Evolutionary conservation across 1,284 basidiomycete genomes (phyloP).

Genomic region (Limonomyces culmigenus): DNA sequence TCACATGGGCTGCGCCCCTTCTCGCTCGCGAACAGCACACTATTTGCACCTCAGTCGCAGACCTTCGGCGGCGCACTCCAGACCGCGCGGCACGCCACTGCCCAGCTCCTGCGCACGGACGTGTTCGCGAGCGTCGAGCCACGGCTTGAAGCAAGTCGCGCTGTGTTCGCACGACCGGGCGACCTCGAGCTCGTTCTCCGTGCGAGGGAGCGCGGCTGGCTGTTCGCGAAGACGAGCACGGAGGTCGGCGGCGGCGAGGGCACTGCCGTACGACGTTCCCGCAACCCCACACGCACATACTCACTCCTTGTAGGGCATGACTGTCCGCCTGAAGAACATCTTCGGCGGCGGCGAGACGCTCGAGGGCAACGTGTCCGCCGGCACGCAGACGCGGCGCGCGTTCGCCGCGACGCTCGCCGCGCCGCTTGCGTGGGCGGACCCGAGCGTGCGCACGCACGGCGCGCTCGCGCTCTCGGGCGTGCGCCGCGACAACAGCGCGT

Average conservation of each 20-base stretch:
- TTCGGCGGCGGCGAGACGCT: slow-evolving; percentile 88
- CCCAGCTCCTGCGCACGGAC: slow-evolving; percentile 51
- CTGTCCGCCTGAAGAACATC: slow-evolving; percentile 70
- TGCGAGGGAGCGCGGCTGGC: slow-evolving; percentile 62
- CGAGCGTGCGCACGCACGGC: slow-evolving; percentile 38
- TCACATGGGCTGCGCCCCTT: too few species aligned
- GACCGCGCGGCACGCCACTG: slow-evolving; percentile 48
- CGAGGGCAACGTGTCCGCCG: slow-evolving; percentile 71
- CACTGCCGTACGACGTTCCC: slow-evolving; percentile 48
- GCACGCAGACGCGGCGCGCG: slow-evolving; percentile 77
- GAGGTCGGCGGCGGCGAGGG: slow-evolving; percentile 93
- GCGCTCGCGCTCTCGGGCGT: slow-evolving; percentile 45
- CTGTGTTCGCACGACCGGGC: slow-evolving; percentile 35
- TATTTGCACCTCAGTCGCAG: slow-evolving; percentile 13
- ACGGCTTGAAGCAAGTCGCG: slow-evolving; percentile 47
- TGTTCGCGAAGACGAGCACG: slow-evolving; percentile 76
- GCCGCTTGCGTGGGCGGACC: slow-evolving; percentile 29
- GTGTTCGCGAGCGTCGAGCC: slow-evolving; percentile 63
- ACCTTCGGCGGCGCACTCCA: slow-evolving; percentile 53
- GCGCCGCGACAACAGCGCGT: slow-evolving; percentile 55
- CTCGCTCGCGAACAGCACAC: too few species aligned
- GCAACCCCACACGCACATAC: slow-evolving; percentile 1
- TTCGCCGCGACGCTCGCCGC: slow-evolving; percentile 53
- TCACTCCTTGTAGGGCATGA: slow-evolving; percentile 42
- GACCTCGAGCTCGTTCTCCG: slow-evolving; percentile 81